Base-by-base conservation (phyloP, 441 rosid species). In the Brassica hybrid region DNA sequence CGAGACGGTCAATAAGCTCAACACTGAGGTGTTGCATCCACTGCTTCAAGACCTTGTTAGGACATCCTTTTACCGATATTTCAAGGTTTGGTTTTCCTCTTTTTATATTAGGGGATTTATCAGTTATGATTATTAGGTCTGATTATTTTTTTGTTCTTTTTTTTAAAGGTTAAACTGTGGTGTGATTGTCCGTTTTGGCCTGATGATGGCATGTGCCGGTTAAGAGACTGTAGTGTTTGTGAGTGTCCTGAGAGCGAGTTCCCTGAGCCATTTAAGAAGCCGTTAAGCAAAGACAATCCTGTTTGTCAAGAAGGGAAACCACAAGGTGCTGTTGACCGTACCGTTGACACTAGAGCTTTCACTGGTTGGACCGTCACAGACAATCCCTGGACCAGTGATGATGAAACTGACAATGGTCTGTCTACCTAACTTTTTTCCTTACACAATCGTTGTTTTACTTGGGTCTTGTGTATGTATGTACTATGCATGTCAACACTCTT, bases 131-230 rank as follows among this genome's bases (percentile, higher is more conserved):
- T 19, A 19, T 19, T 19, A 19, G 21, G 2, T 1, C 23, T 21
- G 23, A 21, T 21, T 21, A 0, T 21, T 1, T 21, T 21, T 21
- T 21, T 21, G n/a, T 21, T 2, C 2, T 21, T 21, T 21, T 21
- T 21, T 81, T 78, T 48, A 13, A 79, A 92, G 99, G 97, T 86
- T 80, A 95, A 91, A 80, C 72, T 95, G 65, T 89, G 97, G 99
- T 94, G 99, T 86, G 88, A 94, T 80, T 94, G 99, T 81, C 98
- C 96, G 57, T 93, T 95, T 81, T 95, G 96, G 98, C 96, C 91
- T 81, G 99, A 93, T 84, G 99, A 95, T 83, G 96, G 96, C 54
- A 90, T 94, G 98, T 94, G 99, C 76, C 93, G 83, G 50, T 88
- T 94, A 84, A 85, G 96, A 80, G 97, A 94, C 79, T 94, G 98